Base-by-base conservation (phyloP, 108 stramenopile species). In the Stephanodiscus minutulus region DNA sequence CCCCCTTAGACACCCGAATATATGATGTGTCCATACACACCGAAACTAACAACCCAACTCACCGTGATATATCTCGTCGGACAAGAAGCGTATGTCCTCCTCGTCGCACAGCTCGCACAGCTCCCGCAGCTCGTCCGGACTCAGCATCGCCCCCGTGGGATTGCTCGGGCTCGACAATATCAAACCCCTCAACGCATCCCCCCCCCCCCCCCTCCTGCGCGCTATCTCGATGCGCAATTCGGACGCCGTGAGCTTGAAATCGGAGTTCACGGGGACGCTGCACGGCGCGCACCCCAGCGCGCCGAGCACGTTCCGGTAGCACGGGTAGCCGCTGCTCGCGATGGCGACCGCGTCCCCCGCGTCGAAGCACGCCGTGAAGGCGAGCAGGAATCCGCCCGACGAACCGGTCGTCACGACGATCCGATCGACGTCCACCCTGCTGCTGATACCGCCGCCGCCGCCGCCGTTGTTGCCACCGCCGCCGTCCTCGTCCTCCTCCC, bases 51-150 rank as follows among this genome's bases (percentile, higher is more conserved):
- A n/a, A n/a, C n/a, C n/a, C n/a, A n/a, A 73, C 55, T 64, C 55
- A 68, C 79, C 79, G 65, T 98, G 97, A 76, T 98, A 98, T 46
- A 98, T 96, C 77, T 98, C 97, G 67, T 98, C 97, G 2, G 88
- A 89, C 18, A 98, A 72, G 80, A 96, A 98, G 27, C 84, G 72
- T 55, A 98, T 92, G 31, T 74, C 79, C 37, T 90, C 70, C 47
- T 84, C 58, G 3, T 94, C 87, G 76, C 97, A 97, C 6, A 90
- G 73, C 27, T 78, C 69, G 77, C 95, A 94, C 52, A 97, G 63
- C 37, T 83, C 91, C 64, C 91, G 71, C 37, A 97, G 48, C 66
- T 95, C 95, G 0, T 82, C 77, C 3, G 87, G 85, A 50, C 57
- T 70, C 39, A 97, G 75, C 92, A 92, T 95, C 33, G 94, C 88